These are phyloP conservation scores for Saturnispora silvae DNA, from an alignment of 805 yeast genomes.

Conservation along the genomic window DNA sequence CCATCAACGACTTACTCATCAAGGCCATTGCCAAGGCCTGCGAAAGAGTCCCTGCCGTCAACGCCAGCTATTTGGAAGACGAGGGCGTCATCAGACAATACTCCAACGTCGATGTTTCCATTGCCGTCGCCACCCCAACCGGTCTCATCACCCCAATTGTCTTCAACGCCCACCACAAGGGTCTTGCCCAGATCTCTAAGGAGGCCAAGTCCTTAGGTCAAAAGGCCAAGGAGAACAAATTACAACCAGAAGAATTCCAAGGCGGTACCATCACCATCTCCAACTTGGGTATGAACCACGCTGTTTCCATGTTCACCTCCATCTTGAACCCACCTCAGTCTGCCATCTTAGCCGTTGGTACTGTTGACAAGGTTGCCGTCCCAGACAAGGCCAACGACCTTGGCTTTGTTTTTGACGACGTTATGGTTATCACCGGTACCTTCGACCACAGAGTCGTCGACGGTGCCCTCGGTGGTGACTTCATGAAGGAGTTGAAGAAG, in stretches of 20 bases:
- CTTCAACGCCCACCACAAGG: slow-evolving; percentile 77
- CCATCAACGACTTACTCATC: slow-evolving; percentile 87
- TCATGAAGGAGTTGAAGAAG: slow-evolving; percentile 83
- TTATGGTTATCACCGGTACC: slow-evolving; percentile 87
- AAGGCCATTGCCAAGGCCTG: slow-evolving; percentile 92
- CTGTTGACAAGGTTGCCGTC: slow-evolving; percentile 83
- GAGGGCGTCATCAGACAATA: slow-evolving; percentile 90
- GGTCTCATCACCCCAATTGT: slow-evolving; percentile 97
- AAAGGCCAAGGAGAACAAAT: slow-evolving; percentile 91
- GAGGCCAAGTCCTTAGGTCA: slow-evolving; percentile 88
- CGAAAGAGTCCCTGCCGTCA: slow-evolving; percentile 83
- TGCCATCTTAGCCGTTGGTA: slow-evolving; percentile 89
- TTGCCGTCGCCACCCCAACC: slow-evolving; percentile 97
- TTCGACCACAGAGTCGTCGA: slow-evolving; percentile 95
- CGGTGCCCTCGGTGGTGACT: slow-evolving; percentile 97
- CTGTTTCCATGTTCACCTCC: slow-evolving; percentile 87
- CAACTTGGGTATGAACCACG: slow-evolving; percentile 97
- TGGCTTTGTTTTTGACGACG: slow-evolving; percentile 88
- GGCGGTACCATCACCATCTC: slow-evolving; percentile 99
- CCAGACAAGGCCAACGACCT: slow-evolving; percentile 85
- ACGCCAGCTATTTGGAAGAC: slow-evolving; percentile 84
- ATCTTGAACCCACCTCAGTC: slow-evolving; percentile 97
- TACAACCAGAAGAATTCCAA: slow-evolving; percentile 93
- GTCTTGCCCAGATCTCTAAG: slow-evolving; percentile 69
- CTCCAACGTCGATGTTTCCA: slow-evolving; percentile 88